phyloP scores from a whole-genome alignment of 345 rosid species.

The Linum usitatissimum region DNA sequence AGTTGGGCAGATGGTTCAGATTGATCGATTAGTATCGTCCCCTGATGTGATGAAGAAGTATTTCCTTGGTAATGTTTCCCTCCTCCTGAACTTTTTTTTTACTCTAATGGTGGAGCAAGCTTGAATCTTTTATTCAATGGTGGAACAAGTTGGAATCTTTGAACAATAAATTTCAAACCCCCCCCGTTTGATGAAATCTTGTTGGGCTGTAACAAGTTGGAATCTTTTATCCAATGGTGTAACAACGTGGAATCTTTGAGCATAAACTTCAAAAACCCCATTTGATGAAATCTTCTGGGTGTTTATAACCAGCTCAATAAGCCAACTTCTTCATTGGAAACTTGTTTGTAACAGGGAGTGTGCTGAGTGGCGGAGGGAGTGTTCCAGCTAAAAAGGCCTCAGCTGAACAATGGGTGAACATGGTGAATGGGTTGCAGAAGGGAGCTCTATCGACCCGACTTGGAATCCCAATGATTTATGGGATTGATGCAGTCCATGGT shows the following conservation, averaged over 20 bases:
- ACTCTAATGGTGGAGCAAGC: not conserved
- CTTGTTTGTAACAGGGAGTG: not conserved
- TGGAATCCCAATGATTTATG: slow-evolving; percentile 8
- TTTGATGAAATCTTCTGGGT: no score
- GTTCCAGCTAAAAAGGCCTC: not conserved
- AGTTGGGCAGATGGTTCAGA: slow-evolving; percentile 3
- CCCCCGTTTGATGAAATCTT: no score
- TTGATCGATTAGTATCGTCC: not conserved
- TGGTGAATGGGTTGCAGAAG: not conserved
- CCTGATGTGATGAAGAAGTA: not conserved
- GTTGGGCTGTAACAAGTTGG: no score
- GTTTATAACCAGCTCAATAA: no score
- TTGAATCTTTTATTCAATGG: not conserved
- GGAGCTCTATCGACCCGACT: slow-evolving; percentile 2
- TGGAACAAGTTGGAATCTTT: not conserved
- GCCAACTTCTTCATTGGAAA: no score
- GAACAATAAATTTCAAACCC: no score
- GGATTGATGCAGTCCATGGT: slow-evolving; percentile 9
- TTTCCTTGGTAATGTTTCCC: not conserved
- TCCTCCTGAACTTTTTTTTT: not conserved
- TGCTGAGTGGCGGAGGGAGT: slow-evolving; percentile 5
- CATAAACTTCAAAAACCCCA: no score
- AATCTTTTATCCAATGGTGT: no score
- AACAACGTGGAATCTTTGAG: no score
- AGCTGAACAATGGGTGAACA: not conserved